These are phyloP conservation scores for Leccinum aurantiacum DNA, from an alignment of 768 basidiomycete species.

Conservation along the genomic window DNA sequence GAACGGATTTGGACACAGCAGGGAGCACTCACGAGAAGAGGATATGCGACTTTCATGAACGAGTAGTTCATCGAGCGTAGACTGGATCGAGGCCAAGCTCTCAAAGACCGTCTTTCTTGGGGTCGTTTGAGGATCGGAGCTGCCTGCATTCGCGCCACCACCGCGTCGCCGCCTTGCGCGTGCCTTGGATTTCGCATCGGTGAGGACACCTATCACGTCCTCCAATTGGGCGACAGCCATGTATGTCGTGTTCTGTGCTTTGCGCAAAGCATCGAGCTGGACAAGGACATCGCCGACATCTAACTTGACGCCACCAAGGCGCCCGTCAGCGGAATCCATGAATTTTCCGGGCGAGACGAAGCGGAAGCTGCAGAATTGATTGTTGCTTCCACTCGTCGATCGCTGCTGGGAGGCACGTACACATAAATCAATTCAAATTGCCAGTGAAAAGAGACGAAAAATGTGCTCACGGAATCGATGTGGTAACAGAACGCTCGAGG, in stretches of 20 bases:
- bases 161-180: neutral
- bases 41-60: conserved; percentile 5
- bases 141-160: neutral
- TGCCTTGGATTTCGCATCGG: neutral
- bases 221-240: conserved; percentile 14
- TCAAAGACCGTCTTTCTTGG: conserved; percentile 9
- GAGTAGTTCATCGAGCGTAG: conserved; percentile 22
- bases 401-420: neutral
- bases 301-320: conserved; percentile 4
- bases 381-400: neutral
- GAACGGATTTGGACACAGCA: neutral
- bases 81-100: conserved; percentile 21
- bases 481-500: neutral
- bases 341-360: neutral
- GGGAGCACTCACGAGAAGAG: conserved; percentile 11
- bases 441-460: neutral
- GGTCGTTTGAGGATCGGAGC: neutral
- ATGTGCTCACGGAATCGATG: neutral
- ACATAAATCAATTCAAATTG: neutral
- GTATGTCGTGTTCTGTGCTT: conserved; percentile 14
- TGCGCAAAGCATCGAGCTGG: conserved; percentile 18
- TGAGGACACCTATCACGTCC: conserved; percentile 11
- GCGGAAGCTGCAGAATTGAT: neutral
- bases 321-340: neutral
- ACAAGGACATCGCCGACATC: conserved; percentile 19